Percentiles rank a stretch among this genome's conserved stretches.
phyloP scores from a whole-genome alignment of 306 rosid species.

The Hippophae gyantsensis region DNA sequence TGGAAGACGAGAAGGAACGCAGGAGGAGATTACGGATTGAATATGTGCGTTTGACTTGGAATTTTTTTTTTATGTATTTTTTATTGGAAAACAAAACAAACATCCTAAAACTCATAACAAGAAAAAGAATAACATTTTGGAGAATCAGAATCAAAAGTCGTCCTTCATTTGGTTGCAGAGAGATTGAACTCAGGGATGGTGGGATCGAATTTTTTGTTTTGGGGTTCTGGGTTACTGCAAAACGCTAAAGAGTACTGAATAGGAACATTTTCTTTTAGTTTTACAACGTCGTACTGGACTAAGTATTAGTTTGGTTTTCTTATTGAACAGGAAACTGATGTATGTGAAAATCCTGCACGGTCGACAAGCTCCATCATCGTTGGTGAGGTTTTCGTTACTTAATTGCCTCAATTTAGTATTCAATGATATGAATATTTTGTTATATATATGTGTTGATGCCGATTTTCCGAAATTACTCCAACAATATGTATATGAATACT shows the following conservation, averaged over 20 bases:
- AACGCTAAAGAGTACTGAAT: not conserved
- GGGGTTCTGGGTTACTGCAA: not conserved
- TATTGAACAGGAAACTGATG: constrained; percentile 46
- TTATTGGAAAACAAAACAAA: no score
- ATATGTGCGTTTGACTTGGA: constrained; percentile 16
- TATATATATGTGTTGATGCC: no score
- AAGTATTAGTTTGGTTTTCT: constrained; percentile 9
- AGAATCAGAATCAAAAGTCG: no score
- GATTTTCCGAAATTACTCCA: no score
- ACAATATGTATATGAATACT: no score
- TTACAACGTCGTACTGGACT: not conserved
- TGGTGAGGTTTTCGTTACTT: constrained; percentile 33
- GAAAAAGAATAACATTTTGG: no score
- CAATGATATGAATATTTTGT: not conserved
- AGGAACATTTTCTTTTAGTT: not conserved
- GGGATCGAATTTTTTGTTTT: not conserved
- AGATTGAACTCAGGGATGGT: not conserved
- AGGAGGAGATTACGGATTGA: constrained; percentile 34
- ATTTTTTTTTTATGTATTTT: not conserved
- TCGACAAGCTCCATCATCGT: constrained; percentile 25
- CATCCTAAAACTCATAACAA: no score
- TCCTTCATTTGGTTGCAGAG: constrained; percentile 2
- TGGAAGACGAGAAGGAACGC: constrained; percentile 32
- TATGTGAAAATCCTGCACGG: constrained; percentile 25
- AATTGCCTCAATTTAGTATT: not conserved